These are phyloP conservation scores for Macrolepiota dolichaula DNA, from an alignment of 768 basidiomycete genomes.

Conservation along the genomic window DNA sequence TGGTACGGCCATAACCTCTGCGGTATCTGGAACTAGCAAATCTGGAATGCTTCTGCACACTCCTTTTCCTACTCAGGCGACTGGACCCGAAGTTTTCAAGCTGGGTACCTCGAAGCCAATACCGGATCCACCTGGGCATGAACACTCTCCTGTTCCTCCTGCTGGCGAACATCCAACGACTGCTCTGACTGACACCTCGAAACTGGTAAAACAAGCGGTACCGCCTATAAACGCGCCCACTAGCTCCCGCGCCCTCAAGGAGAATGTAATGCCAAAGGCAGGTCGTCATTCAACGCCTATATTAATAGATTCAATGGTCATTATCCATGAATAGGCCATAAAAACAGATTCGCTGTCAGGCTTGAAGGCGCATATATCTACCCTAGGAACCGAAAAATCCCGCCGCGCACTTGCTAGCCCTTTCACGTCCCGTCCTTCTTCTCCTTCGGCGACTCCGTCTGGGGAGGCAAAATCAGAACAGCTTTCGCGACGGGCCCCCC, in stretches of 20 bases:
- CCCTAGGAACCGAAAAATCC: neutral
- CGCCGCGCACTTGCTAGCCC: constrained; percentile 23
- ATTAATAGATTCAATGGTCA: neutral
- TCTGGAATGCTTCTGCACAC: neutral
- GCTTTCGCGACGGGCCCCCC: neutral
- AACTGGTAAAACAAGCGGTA: neutral
- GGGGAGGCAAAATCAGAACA: neutral
- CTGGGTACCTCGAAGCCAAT: neutral
- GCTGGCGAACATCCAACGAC: neutral
- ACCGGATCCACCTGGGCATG: neutral
- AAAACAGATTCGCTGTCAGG: neutral
- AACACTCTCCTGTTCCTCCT: neutral
- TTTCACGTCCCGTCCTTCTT: constrained; percentile 22
- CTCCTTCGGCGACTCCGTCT: constrained; percentile 13
- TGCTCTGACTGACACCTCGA: neutral
- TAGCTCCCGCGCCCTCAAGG: constrained; percentile 4
- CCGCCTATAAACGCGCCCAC: neutral
- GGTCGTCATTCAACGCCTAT: neutral
- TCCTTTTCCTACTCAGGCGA: neutral
- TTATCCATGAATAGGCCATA: neutral
- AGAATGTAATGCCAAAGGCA: constrained; percentile 7
- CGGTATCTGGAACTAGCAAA: neutral
- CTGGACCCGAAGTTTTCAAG: neutral
- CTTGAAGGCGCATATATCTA: constrained; percentile 5
- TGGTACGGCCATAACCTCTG: neutral